Base-by-base conservation (phyloP, 257 asterid genomes). In the Solanum bukasovii region DNA sequence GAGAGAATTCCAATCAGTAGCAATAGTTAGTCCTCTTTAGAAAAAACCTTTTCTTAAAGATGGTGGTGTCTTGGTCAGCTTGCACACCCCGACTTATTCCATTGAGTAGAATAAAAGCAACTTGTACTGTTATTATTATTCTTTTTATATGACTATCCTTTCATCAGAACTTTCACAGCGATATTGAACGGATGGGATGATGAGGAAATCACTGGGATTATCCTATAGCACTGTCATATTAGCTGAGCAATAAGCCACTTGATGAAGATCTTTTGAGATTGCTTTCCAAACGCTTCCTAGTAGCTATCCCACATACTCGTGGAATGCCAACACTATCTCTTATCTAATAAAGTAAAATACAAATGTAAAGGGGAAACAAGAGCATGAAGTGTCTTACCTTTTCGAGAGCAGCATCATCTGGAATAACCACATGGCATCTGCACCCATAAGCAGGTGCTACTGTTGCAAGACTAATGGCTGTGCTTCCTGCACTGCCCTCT, bases 401-500 rank as follows among this genome's bases (percentile, higher is more conserved):
- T 93, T 96, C 99, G 33, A 96, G 91, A 63, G 99, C 99, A 90
- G 94, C 99, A 89, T 95, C 99, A 87, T 97, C 99, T 3, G 99
- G 99, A 74, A 97, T 95, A 89, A 95, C 98, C 18, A 95, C 99
- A 91, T 94, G 99, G 91, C 99, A 97, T 91, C 91, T 94, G 89
- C 99, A 97, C 88, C 98, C 98, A 91, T 92, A 94, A 42, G 98
- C 99, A 46, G 99, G 98, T 85, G 98, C 98, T 74, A 95, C 98
- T 29, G 98, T 97, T 84, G 99, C 98, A 79, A 97, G 98, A 87
- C 99, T 95, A 90, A 97, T 95, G 87, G 98, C 99, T 0, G 98
- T 94, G 94, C 99, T 97, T 89, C 99, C 99, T 49, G 99, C 98
- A 91, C 98, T 97, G 78, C 99, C 99, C 93, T 97, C 98, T 13